Evolutionary conservation across 2,329 filamentous ascomycete species (phyloP), one percentile per base, ranked within the genome.

Genomic region (Talaromyces albobiverticillius): DNA sequence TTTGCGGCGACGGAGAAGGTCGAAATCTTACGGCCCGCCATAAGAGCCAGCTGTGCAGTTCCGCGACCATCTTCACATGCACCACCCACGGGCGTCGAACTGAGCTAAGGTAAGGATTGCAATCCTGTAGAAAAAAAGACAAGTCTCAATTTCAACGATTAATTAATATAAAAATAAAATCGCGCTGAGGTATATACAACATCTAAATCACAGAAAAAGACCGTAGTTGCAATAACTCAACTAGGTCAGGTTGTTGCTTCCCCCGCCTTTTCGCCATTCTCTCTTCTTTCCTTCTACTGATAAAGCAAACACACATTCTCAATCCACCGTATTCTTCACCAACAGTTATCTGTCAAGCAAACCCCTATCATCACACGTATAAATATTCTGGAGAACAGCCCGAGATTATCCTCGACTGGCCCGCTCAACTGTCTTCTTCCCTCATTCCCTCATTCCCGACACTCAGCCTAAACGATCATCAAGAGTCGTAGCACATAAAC

Each of bases 111-210:
- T 11, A 10, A 11, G 9, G 4, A 31, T 31, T n/a, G 18, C 18
- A 14, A 38, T 48, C 25, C 3, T 26, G 13, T 43, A 14, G n/a
- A 45, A n/a, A 29, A 4, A 23, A 26, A 16, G 7, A 31, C 11
- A 10, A 26, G 11, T 23, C 43, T 26, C 16, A 46, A 46, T 25
- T 23, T 18, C 3, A 20, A 32, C 25, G n/a, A 29, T 47, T 32
- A 47, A 47, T 34, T 13, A 32, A 6, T 18, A 38, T 40, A 20
- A 22, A 40, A 22, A 16, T 29, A 25, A 48, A 46, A 43, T 41
- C 25, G 46, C 45, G 48, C 42, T 46, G 50, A 56, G 54, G 49
- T 56, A 56, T 56, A 56, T 56, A 52, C 49, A 56, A 51, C 43
- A 47, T 56, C 46, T 38, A 53, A 53, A 50, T 32, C 54, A 56